Conservation (phyloP, 1,139 yeast genomes). For the Hyphopichia burtonii region DNA sequence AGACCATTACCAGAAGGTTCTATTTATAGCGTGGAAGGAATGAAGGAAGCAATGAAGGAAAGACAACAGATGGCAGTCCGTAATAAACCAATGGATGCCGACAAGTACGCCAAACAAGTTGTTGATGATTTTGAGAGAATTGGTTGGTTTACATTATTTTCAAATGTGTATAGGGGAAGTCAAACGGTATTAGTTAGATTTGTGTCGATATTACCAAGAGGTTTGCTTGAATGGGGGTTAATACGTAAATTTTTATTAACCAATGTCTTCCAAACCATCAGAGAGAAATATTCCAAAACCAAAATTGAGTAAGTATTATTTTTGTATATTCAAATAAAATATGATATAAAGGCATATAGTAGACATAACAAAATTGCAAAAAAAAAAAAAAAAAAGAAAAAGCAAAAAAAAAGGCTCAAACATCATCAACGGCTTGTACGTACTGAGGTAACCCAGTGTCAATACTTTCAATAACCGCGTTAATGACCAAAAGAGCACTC, state of each 20-base stretch:
- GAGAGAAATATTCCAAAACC: slow-evolving; percentile 21
- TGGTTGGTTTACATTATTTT: slow-evolving; percentile 18
- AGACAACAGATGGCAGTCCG: slow-evolving; percentile 63
- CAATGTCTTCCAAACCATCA: slow-evolving; percentile 21
- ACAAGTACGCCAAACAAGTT: slow-evolving; percentile 53
- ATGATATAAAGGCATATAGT: not conserved
- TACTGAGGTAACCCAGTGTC: slow-evolving; percentile 35
- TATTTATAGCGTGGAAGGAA: slow-evolving; percentile 49
- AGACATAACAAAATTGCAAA: not conserved
- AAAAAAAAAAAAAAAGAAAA: too few relatives aligned
- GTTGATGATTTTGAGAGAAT: slow-evolving; percentile 49
- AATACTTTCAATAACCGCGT: slow-evolving; percentile 37
- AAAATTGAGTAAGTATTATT: slow-evolving; percentile 10
- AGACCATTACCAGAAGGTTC: slow-evolving; percentile 59
- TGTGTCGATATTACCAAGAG: slow-evolving; percentile 50
- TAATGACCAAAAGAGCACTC: slow-evolving; percentile 38
- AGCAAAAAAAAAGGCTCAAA: not conserved
- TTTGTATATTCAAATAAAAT: not conserved
- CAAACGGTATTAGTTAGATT: slow-evolving; percentile 12
- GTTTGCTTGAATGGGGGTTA: slow-evolving; percentile 45
- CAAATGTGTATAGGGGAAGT: slow-evolving; percentile 55
- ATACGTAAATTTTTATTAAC: slow-evolving; percentile 48
- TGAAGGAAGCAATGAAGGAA: slow-evolving; percentile 46
- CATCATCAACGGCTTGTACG: slow-evolving; percentile 13
- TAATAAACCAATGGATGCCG: slow-evolving; percentile 60